Conservation (phyloP, 2,329 filamentous ascomycete genomes). For the Aspergillus neotritici region DNA sequence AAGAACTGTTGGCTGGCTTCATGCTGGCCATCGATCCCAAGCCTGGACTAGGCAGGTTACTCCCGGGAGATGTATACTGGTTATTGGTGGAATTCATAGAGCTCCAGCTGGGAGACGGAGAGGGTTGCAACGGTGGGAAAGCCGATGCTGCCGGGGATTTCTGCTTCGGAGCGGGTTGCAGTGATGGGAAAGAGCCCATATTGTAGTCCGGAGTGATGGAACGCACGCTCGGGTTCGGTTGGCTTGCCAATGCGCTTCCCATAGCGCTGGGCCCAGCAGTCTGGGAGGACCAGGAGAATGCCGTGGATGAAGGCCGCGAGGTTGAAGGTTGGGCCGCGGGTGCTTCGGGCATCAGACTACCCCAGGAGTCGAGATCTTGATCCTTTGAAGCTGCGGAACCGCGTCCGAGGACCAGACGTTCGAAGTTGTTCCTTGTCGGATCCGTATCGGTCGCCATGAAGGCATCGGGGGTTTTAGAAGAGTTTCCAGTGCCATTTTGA, state of each 20-base stretch:
- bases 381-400: constrained; percentile 32
- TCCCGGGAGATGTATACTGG: constrained; percentile 12
- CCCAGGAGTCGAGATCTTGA: constrained; percentile 30
- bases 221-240: constrained; percentile 30
- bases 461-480: constrained; percentile 22
- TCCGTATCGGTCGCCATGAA: constrained; percentile 45
- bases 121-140: constrained; percentile 27
- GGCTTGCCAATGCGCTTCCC: constrained; percentile 13
- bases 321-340: constrained; percentile 22
- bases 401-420: constrained; percentile 78
- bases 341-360: constrained; percentile 26
- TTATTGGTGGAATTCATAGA: constrained; percentile 9
- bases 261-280: constrained; percentile 15
- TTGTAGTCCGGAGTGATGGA: constrained; percentile 50
- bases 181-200: constrained; percentile 44
- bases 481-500: constrained; percentile 21
- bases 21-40: constrained; percentile 24
- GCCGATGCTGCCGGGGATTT: constrained; percentile 22
- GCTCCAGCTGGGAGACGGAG: constrained; percentile 21
- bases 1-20: constrained; percentile 14
- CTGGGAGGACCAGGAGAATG: constrained; percentile 43
- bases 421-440: constrained; percentile 69
- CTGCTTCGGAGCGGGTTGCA: constrained; percentile 37
- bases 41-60: constrained; percentile 13
- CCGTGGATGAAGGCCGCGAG: constrained; percentile 15